These are phyloP conservation scores for Luvunga scandens DNA, from an alignment of 345 rosid species.

Conservation along the genomic window DNA sequence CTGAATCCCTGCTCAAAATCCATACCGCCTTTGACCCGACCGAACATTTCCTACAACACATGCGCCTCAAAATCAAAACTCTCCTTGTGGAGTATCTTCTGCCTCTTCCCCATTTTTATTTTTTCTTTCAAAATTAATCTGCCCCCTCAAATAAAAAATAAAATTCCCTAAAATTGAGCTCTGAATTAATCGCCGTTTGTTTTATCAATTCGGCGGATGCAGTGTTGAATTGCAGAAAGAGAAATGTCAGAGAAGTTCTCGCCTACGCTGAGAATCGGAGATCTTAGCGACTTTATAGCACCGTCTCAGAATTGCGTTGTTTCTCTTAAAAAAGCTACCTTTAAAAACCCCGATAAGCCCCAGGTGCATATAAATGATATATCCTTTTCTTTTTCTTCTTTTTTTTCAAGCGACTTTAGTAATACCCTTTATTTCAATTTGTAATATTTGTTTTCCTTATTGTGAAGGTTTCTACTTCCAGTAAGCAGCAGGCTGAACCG, in stretches of 20 bases:
- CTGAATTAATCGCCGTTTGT: not conserved
- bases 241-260: slow-evolving; percentile 88
- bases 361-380: slow-evolving; percentile 39
- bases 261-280: slow-evolving; percentile 79
- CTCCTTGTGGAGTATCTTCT: too few relatives aligned
- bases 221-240: not conserved
- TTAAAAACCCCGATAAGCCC: slow-evolving; percentile 45
- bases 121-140: too few relatives aligned
- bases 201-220: not conserved
- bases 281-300: slow-evolving; percentile 93
- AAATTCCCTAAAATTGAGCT: not conserved
- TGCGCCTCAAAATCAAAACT: too few relatives aligned
- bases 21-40: not conserved
- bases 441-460: slow-evolving; percentile 5
- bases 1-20: not conserved
- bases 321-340: slow-evolving; percentile 56
- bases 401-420: not conserved
- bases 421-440: not conserved
- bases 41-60: not conserved
- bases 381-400: not conserved
- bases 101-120: too few relatives aligned
- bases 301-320: slow-evolving; percentile 88
- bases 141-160: not conserved
- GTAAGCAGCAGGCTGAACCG: slow-evolving; percentile 48
- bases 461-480: slow-evolving; percentile 50